Percentiles rank a stretch among this genome's conserved stretches.
These are phyloP conservation scores for Debaryomyces udenii DNA, from an alignment of 1,139 yeast genomes.

Conservation along the genomic window DNA sequence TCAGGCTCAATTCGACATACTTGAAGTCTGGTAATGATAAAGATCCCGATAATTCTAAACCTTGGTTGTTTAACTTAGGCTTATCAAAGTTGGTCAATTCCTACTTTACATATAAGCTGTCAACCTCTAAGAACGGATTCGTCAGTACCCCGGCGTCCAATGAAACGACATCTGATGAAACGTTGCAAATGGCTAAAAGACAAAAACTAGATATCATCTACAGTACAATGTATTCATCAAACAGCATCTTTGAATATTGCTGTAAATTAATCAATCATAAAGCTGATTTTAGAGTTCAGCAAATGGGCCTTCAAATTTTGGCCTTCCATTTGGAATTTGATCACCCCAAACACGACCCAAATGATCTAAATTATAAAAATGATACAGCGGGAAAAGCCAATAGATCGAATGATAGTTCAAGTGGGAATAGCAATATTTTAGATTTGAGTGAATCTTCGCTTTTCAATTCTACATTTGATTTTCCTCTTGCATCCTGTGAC, in stretches of 20 bases:
- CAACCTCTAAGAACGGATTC: conserved; percentile 1
- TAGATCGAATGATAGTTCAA: neutral
- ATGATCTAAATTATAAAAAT: too few relatives aligned
- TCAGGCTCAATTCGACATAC: conserved; percentile 27
- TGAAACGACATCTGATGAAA: neutral
- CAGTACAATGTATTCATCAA: conserved; percentile 22
- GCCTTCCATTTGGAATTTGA: conserved; percentile 24
- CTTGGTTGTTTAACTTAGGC: conserved; percentile 41
- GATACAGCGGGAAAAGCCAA: neutral
- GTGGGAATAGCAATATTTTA: conserved; percentile 2
- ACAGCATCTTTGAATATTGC: conserved; percentile 24
- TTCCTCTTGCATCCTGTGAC: conserved; percentile 3
- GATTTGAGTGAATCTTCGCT: conserved; percentile 13
- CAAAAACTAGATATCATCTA: conserved; percentile 25
- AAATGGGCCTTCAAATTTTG: conserved; percentile 34
- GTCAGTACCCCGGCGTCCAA: neutral
- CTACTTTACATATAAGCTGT: conserved; percentile 26
- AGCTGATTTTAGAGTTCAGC: conserved; percentile 22
- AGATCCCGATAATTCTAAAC: conserved; percentile 16
- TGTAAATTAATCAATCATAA: conserved; percentile 21
- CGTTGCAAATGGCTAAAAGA: conserved; percentile 16
- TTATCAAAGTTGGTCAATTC: conserved; percentile 28
- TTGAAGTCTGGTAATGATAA: conserved; percentile 19
- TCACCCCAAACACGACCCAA: too few relatives aligned
- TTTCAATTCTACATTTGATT: conserved; percentile 11